These are phyloP conservation scores for Aspergillus luchuensis DNA, from an alignment of 2,329 filamentous ascomycete species.

Conservation along the genomic window DNA sequence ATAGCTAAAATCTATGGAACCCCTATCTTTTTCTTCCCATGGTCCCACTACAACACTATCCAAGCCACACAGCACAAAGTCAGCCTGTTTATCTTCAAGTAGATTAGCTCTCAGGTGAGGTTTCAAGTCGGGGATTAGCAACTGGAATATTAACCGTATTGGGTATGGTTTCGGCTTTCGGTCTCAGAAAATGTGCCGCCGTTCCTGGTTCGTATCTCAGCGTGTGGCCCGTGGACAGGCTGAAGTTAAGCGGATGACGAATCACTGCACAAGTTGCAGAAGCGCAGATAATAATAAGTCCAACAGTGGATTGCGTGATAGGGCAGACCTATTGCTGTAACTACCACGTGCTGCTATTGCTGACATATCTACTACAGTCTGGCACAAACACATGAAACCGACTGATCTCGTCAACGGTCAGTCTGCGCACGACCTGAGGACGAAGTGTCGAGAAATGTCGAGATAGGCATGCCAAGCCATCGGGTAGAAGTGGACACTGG, in stretches of 20 bases:
- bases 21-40: not conserved
- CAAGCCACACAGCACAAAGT: not conserved
- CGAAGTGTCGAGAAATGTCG: not conserved
- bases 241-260: not conserved
- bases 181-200: not conserved
- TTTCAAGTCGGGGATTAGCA: not conserved
- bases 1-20: not conserved
- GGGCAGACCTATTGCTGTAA: not conserved
- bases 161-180: not conserved
- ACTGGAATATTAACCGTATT: not conserved
- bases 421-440: not conserved
- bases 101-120: not conserved
- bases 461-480: not conserved
- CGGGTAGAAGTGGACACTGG: not conserved
- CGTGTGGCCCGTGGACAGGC: not conserved
- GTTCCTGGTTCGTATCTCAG: not conserved
- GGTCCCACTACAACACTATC: not conserved
- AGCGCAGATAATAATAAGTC: not conserved
- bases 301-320: not conserved
- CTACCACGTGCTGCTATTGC: not conserved
- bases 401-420: not conserved
- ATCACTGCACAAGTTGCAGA: not conserved
- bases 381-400: not conserved
- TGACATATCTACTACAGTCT: not conserved
- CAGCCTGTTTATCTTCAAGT: not conserved